These are phyloP conservation scores for Bretziella fagacearum DNA, from an alignment of 2,329 filamentous ascomycete genomes.

Conservation along the genomic window DNA sequence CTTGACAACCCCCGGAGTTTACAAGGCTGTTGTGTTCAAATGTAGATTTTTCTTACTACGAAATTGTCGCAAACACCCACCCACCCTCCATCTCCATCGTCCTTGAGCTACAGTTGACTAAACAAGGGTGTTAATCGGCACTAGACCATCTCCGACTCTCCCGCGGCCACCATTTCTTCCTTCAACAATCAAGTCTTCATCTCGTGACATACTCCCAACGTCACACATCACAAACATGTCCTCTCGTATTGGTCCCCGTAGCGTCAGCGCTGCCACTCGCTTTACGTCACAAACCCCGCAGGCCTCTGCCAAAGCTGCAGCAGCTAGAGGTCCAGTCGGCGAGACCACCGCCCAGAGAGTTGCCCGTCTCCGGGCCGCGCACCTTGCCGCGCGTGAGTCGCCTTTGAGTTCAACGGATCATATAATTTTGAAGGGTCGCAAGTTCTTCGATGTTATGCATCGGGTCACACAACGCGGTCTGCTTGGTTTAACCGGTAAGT, in stretches of 20 bases:
- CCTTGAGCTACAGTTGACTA: too few species aligned
- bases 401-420: slow-evolving; percentile 36
- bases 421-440: slow-evolving; percentile 30
- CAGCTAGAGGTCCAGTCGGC: slow-evolving; percentile 20
- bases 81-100: too few species aligned
- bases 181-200: neutral
- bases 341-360: slow-evolving; percentile 58
- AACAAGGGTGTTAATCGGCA: too few species aligned
- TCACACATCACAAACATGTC: slow-evolving; percentile 22
- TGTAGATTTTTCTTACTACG: too few species aligned
- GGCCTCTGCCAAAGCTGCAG: slow-evolving; percentile 43
- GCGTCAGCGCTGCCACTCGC: slow-evolving; percentile 63
- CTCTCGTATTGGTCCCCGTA: slow-evolving; percentile 39
- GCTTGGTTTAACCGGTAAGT: slow-evolving; percentile 39
- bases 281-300: slow-evolving; percentile 41
- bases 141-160: too few species aligned
- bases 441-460: slow-evolving; percentile 39
- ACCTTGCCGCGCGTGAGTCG: slow-evolving; percentile 47
- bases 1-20: neutral
- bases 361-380: slow-evolving; percentile 47
- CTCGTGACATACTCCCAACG: neutral
- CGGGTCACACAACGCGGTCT: slow-evolving; percentile 37
- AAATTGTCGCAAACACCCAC: too few species aligned
- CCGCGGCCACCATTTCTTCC: neutral
- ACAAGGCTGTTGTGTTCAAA: too few species aligned